Conservation (phyloP, 2,329 filamentous ascomycete species). For the Trichoderma hamatum region DNA sequence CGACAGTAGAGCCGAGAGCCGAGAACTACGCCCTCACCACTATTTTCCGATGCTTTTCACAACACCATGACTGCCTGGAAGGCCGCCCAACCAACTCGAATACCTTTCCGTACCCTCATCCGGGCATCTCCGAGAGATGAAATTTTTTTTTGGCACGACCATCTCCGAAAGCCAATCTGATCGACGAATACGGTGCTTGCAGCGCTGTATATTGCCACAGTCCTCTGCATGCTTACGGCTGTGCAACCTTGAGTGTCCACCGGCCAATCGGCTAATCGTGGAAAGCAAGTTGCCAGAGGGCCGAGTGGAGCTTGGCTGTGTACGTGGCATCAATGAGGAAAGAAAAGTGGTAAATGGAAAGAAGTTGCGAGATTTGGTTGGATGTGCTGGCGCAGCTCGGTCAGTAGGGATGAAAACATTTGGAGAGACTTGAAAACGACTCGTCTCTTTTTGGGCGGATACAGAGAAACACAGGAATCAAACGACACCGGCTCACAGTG, state of each 20-base stretch:
- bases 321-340: constrained; percentile 20
- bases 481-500: not conserved
- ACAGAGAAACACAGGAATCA: not conserved
- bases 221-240: constrained; percentile 11
- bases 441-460: not conserved
- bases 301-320: constrained; percentile 9
- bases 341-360: not conserved
- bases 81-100: not conserved
- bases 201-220: not conserved
- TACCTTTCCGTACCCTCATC: not conserved
- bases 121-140: not conserved
- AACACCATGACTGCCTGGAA: not conserved
- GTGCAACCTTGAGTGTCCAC: not conserved
- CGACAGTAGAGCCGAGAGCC: not conserved
- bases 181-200: not conserved
- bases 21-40: not conserved
- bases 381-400: not conserved
- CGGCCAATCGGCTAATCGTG: constrained; percentile 2
- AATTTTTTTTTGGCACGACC: not conserved
- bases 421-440: not conserved
- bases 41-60: not conserved
- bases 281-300: not conserved
- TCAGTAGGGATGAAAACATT: not conserved
- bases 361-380: not conserved
- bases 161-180: not conserved